phyloP scores from a whole-genome alignment of 1,139 yeast species.

The Pichia sp. region DNA sequence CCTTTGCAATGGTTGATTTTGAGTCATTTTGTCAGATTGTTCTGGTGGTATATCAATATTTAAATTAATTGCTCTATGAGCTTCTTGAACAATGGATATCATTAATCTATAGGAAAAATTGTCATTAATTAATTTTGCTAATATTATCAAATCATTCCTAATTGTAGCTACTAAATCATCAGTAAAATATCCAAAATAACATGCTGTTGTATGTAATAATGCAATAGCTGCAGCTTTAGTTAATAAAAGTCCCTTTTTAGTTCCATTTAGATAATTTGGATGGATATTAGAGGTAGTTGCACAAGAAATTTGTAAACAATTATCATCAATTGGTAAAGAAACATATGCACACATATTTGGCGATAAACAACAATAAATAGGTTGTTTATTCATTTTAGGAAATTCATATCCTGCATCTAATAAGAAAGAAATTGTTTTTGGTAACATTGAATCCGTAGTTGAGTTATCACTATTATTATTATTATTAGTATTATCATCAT shows the following conservation, averaged over 20 bases:
- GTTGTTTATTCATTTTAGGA: conserved; percentile 32
- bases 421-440: conserved; percentile 38
- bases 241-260: conserved; percentile 32
- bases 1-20: conserved; percentile 68
- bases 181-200: conserved; percentile 55
- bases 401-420: conserved; percentile 56
- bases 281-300: conserved; percentile 23
- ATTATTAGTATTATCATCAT: background rate
- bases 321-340: conserved; percentile 27
- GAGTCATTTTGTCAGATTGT: conserved; percentile 63
- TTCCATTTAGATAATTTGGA: conserved; percentile 18
- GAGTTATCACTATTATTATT: too few relatives aligned
- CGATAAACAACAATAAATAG: conserved; percentile 43
- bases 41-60: conserved; percentile 61
- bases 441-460: conserved; percentile 22
- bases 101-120: conserved; percentile 34
- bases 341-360: conserved; percentile 52
- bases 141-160: conserved; percentile 39
- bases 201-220: conserved; percentile 57
- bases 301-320: conserved; percentile 30
- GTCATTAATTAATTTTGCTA: conserved; percentile 24
- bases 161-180: conserved; percentile 63
- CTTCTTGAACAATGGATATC: conserved; percentile 49
- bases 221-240: conserved; percentile 57
- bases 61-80: conserved; percentile 64